phyloP scores from a whole-genome alignment of 1,284 basidiomycete species.

The Ceratobasidium sp. region DNA sequence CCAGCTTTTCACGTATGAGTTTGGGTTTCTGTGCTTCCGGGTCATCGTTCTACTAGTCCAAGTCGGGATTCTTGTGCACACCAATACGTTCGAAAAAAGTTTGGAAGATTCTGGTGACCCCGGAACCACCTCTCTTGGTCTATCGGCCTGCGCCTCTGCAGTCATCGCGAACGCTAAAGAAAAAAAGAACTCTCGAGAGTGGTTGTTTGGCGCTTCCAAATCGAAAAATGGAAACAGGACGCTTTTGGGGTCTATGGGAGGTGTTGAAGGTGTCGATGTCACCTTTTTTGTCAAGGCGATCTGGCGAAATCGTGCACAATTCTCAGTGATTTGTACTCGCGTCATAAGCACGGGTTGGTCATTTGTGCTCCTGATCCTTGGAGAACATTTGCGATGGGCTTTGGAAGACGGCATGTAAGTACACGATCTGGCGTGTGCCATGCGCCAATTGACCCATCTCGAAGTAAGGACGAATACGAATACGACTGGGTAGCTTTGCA shows the following conservation, averaged over 20 bases:
- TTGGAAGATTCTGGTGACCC: not conserved
- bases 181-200: not conserved
- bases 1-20: not conserved
- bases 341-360: not conserved
- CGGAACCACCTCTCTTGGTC: not conserved
- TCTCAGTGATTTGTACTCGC: not conserved
- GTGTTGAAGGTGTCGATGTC: not conserved
- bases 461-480: not conserved
- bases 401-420: not conserved
- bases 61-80: not conserved
- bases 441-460: not conserved
- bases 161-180: not conserved
- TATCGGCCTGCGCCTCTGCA: not conserved
- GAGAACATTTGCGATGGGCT: constrained; percentile 1
- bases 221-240: not conserved
- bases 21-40: constrained; percentile 6
- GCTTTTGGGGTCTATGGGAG: not conserved
- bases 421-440: not conserved
- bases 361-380: not conserved
- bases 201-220: not conserved
- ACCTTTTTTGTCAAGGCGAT: not conserved
- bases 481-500: not conserved
- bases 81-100: not conserved
- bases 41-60: not conserved
- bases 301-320: not conserved